Conservation (phyloP, 306 rosid species). For the Potentilla sterilis region DNA sequence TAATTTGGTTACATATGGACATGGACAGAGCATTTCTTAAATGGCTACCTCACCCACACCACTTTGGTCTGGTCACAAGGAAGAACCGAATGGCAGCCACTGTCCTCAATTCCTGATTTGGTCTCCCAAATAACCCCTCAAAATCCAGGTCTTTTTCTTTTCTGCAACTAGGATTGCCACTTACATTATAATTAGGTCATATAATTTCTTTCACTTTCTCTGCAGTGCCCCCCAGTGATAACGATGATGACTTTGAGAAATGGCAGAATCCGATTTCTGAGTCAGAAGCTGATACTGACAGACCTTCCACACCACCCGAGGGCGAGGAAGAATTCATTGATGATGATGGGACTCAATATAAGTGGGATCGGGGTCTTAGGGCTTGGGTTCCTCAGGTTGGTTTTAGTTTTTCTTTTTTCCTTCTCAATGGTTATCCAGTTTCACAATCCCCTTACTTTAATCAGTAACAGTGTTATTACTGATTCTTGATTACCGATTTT, state of each 20-base stretch:
- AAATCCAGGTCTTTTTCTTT: slow-evolving; percentile 37
- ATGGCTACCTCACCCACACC: slow-evolving; percentile 63
- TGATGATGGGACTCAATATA: slow-evolving; percentile 89
- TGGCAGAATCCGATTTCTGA: slow-evolving; percentile 39
- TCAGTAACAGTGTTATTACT: not conserved
- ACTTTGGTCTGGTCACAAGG: slow-evolving; percentile 89
- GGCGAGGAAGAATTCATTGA: slow-evolving; percentile 94
- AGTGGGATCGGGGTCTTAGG: slow-evolving; percentile 73
- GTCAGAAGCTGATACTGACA: slow-evolving; percentile 48
- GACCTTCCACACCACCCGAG: slow-evolving; percentile 91
- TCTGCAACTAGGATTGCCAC: not conserved
- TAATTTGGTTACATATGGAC: slow-evolving; percentile 31
- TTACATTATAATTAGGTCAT: slow-evolving; percentile 22
- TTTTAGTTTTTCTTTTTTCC: not conserved
- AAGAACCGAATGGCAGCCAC: slow-evolving; percentile 76
- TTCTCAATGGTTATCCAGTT: not conserved
- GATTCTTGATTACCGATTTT: not conserved
- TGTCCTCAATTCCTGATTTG: slow-evolving; percentile 64
- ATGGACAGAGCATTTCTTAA: slow-evolving; percentile 79
- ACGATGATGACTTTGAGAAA: slow-evolving; percentile 65
- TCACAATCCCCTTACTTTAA: not conserved
- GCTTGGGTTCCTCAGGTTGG: slow-evolving; percentile 94
- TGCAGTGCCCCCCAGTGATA: slow-evolving; percentile 47
- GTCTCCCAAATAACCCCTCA: slow-evolving; percentile 39
- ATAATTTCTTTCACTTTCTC: slow-evolving; percentile 18